phyloP scores from a whole-genome alignment of 2,329 filamentous ascomycete genomes.

The Cercospora sesami region DNA sequence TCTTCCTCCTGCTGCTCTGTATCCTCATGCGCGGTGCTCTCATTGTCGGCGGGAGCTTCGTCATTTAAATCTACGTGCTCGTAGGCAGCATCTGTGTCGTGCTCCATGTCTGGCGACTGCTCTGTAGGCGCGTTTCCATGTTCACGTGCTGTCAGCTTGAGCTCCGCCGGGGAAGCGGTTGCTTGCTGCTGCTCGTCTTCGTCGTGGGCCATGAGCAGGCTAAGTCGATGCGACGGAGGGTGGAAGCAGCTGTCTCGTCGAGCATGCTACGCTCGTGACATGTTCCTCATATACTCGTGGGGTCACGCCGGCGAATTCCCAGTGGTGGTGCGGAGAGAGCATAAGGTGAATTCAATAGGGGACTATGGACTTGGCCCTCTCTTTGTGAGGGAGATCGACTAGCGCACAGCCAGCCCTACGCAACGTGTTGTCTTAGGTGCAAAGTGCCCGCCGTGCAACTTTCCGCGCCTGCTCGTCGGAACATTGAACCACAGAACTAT shows the following conservation, averaged over 20 bases:
- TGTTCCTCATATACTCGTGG: background rate
- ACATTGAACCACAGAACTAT: background rate
- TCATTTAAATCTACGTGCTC: constrained; percentile 11
- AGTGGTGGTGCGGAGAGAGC: background rate
- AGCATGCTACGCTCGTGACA: constrained; percentile 20
- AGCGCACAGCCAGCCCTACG: constrained; percentile 5
- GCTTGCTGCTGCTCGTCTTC: constrained; percentile 32
- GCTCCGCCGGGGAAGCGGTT: constrained; percentile 13
- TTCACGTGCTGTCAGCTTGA: constrained; percentile 6
- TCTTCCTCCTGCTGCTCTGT: constrained; percentile 17
- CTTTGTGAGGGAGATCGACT: constrained; percentile 7
- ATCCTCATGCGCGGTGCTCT: constrained; percentile 14
- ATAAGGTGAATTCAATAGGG: constrained; percentile 2
- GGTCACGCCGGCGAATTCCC: background rate
- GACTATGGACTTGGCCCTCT: constrained; percentile 3
- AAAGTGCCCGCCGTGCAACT: background rate
- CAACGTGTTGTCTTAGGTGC: background rate
- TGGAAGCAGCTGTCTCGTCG: constrained; percentile 7
- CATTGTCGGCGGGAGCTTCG: constrained; percentile 11
- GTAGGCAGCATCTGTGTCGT: constrained; percentile 3
- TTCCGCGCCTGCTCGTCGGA: background rate
- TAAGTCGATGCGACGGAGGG: constrained; percentile 11
- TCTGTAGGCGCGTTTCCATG: background rate
- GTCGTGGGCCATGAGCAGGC: constrained; percentile 37
- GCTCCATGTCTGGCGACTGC: constrained; percentile 8